Evolutionary conservation across 805 yeast genomes (phyloP).

Genomic region (Cyberlindnera meyerae): DNA sequence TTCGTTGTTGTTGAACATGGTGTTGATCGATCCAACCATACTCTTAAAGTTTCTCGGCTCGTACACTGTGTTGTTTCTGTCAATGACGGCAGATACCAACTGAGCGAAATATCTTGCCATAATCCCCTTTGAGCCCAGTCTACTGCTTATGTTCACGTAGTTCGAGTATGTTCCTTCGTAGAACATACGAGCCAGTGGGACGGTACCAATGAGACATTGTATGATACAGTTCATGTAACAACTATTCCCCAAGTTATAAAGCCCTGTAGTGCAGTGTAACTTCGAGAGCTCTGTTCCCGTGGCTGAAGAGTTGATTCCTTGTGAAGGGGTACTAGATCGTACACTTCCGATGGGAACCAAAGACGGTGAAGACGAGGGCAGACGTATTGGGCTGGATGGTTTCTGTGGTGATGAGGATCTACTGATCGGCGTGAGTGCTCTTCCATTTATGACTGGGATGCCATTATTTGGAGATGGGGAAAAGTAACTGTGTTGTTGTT

Average conservation of each 20-base stretch:
- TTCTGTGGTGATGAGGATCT: no score
- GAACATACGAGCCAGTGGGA: slow-evolving; percentile 59
- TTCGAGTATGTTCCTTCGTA: slow-evolving; percentile 53
- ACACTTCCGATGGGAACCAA: no score
- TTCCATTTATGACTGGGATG: no score
- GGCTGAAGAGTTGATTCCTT: not conserved
- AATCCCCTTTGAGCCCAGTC: slow-evolving; percentile 76
- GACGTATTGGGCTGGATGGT: no score
- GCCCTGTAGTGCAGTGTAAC: slow-evolving; percentile 54
- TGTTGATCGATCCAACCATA: slow-evolving; percentile 61
- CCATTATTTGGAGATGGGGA: no score
- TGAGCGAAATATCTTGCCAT: slow-evolving; percentile 65
- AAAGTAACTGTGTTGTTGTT: no score
- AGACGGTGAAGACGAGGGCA: no score
- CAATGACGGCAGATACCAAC: slow-evolving; percentile 50
- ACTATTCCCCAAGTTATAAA: slow-evolving; percentile 80
- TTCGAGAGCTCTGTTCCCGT: slow-evolving; percentile 4
- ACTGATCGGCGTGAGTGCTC: no score
- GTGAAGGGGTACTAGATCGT: no score
- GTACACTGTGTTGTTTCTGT: slow-evolving; percentile 40
- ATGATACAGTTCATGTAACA: slow-evolving; percentile 89
- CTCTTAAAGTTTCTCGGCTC: slow-evolving; percentile 62
- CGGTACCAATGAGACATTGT: slow-evolving; percentile 80
- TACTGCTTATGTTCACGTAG: slow-evolving; percentile 68
- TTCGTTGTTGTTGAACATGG: slow-evolving; percentile 57